Evolutionary conservation across 2,329 filamentous ascomycete genomes (phyloP), one percentile per base, ranked within the genome.

Genomic region (Cladosporium sp.): DNA sequence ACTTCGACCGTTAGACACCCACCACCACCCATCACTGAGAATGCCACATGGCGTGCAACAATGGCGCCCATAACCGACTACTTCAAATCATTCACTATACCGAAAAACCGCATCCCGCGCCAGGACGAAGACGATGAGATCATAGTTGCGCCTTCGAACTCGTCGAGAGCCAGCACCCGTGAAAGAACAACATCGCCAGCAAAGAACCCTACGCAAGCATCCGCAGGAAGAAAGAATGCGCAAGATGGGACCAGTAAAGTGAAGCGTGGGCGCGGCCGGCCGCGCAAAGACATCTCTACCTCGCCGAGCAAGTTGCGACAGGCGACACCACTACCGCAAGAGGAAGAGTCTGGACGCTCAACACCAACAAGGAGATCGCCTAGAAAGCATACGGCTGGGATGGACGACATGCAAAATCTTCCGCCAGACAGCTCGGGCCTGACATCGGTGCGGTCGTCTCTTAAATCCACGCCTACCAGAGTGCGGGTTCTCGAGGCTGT

Each of bases 61-160:
- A 65, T 65, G 62, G 35, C 62, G 18, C 58, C 40, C 23, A 80
- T 84, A 35, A 77, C 75, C 11, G 79, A 81, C 62, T 85, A 81
- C 69, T 85, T 85, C 72, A 79, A 78, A 56, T 78, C 78, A 1
- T 79, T 77, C 60, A 64, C 71, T 31, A 69, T 74, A 5, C 73
- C 72, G 5, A 71, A 69, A 53, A 66, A 62, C 67, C 65, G 62
- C 53, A 70, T 72, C 31, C 72, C 70, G n/a, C 66, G 62, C 16
- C 66, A 68, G 35, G 66, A 69, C 37, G 64, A 68, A 14, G 65
- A 71, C 23, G 72, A 72, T 16, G 69, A 72, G 12, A 67, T 72
- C 49, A 74, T 74, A 44, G 70, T 76, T 67, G 71, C 67, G 8
- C 40, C 62, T 31, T 46, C 62, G 21, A 64, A 28, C n/a, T 49